Base-by-base conservation (phyloP, 768 basidiomycete species). In the Suillus lakei region DNA sequence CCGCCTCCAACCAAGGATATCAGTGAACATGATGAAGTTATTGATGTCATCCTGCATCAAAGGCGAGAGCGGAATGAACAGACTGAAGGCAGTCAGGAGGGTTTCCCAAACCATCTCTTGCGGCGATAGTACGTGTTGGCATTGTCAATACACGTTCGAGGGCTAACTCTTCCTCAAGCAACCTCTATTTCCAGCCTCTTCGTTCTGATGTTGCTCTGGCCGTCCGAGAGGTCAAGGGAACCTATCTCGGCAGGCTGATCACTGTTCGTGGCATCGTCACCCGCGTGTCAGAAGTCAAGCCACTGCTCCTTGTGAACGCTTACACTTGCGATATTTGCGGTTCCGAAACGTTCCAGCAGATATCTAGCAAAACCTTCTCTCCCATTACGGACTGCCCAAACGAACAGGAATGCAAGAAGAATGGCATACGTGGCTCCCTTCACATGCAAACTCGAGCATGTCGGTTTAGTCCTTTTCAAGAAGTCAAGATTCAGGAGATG, bases 401-500 rank as follows among this genome's bases (percentile, higher is more conserved):
- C 64, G 86, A 88, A 67, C 85, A 88, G 23, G 90, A 91, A 70
- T 99, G 98, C 78, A 85, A 86, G 76, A 90, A 88, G 79, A 96
- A 99, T 72, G 85, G 88, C 15, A 88, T 95, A 60, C 89, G 83
- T n/a, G 96, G 96, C 12, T 91, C 93, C 26, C 80, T 99, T 61
- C 95, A 98, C 74, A 98, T 99, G 97, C 98, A 99, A 79, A 99
- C 98, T 6, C 87, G 98, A 53, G 98, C 98, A 26, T 95, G 94
- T 78, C 88, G 96, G 62, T 99, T 99, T 77, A 93, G 91, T 71
- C 96, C 98, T 0, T 99, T 99, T 84, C 98, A 99, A 75, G 98
- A 99, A 78, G 88, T 98, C 66, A 97, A 97, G 78, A 96, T 99
- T 63, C 98, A 99, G 76, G 98, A 99, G 78, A 97, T 99, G 96